A percentile compares a stretch with the other conserved stretches of the same genome.
These are phyloP conservation scores for Talaromyces sp. DNA, from an alignment of 2,329 filamentous ascomycete species.

Conservation along the genomic window DNA sequence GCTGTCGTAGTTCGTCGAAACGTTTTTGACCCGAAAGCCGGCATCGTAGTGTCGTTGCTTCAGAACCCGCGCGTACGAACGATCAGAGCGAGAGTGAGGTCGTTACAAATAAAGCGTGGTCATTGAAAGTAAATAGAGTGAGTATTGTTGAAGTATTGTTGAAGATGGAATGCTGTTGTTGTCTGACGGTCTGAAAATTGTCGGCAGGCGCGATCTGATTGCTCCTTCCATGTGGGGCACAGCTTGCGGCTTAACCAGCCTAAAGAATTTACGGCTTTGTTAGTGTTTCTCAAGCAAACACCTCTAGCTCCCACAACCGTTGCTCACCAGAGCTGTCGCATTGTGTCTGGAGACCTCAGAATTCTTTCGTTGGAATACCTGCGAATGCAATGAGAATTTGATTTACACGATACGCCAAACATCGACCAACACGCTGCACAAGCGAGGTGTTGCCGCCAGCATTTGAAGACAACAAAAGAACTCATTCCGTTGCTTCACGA, in stretches of 20 bases:
- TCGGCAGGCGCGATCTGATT: slow-evolving; percentile 3
- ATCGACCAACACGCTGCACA: not conserved
- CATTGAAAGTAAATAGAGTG: no score
- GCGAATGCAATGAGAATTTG: not conserved
- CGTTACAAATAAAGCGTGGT: no score
- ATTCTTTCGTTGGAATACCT: not conserved
- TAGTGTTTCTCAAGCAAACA: slow-evolving; percentile 14
- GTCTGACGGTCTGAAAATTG: not conserved
- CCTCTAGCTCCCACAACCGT: not conserved
- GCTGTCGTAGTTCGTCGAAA: slow-evolving; percentile 60
- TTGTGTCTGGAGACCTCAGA: not conserved
- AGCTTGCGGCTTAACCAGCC: slow-evolving; percentile 11
- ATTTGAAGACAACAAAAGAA: not conserved
- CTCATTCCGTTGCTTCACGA: not conserved
- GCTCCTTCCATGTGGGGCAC: slow-evolving; percentile 16
- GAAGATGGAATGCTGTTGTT: no score
- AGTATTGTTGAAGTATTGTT: no score
- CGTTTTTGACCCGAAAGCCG: slow-evolving; percentile 66
- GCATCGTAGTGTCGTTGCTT: slow-evolving; percentile 45
- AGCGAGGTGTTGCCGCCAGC: not conserved
- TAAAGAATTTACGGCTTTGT: not conserved
- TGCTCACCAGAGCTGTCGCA: slow-evolving; percentile 5
- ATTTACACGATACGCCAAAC: not conserved
- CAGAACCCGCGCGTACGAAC: no score
- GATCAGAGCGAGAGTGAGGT: no score